Percentiles rank a stretch among this genome's conserved stretches.
phyloP scores from a whole-genome alignment of 148 eudicot genomes.

The Rhododendron molle region DNA sequence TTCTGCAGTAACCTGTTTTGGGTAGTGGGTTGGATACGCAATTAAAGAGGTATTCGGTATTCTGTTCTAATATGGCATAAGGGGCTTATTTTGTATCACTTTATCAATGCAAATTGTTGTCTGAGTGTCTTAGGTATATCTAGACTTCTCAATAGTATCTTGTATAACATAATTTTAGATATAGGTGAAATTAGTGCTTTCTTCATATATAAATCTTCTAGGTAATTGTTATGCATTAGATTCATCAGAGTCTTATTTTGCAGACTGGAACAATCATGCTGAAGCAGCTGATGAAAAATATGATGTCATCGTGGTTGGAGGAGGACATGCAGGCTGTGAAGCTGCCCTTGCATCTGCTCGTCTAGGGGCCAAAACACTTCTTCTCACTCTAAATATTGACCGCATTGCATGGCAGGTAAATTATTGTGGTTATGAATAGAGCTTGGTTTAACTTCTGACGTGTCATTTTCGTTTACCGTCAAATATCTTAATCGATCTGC shows the following conservation, averaged over 20 bases:
- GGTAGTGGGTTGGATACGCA: not conserved
- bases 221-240: not conserved
- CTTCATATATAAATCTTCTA: not conserved
- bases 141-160: not conserved
- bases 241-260: slow-evolving; percentile 7
- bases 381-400: slow-evolving; percentile 89
- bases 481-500: not conserved
- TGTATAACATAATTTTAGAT: not conserved
- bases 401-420: slow-evolving; percentile 98
- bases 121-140: slow-evolving; percentile 2
- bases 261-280: slow-evolving; percentile 36
- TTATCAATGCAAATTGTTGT: not conserved
- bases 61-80: not conserved
- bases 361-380: slow-evolving; percentile 91
- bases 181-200: not conserved
- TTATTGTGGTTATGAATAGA: not conserved
- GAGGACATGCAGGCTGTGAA: slow-evolving; percentile 99
- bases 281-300: slow-evolving; percentile 57
- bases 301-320: slow-evolving; percentile 96
- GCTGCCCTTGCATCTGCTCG: slow-evolving; percentile 99
- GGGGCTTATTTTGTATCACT: not conserved
- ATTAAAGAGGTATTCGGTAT: not conserved
- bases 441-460: not conserved
- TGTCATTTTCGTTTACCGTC: too few relatives aligned
- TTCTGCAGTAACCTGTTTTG: not conserved